Conservation (phyloP, 257 asterid species). For the Plantago elongata region DNA sequence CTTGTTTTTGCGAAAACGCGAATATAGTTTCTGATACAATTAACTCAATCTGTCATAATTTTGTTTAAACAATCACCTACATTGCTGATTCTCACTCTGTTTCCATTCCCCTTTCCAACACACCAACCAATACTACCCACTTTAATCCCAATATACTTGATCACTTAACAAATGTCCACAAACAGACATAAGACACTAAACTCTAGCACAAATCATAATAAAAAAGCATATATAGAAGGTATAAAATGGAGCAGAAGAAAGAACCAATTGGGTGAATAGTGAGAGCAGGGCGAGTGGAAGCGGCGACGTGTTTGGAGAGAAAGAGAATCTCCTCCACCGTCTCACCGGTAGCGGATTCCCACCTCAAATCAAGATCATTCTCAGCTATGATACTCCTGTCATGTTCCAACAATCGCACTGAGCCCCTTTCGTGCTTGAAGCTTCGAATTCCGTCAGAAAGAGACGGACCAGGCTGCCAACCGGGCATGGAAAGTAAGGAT, state of each 20-base stretch:
- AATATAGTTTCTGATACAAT: too few species aligned
- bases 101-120: too few species aligned
- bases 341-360: conserved; percentile 76
- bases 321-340: conserved; percentile 67
- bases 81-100: too few species aligned
- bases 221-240: too few species aligned
- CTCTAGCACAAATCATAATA: too few species aligned
- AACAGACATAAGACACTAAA: too few species aligned
- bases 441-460: conserved; percentile 53
- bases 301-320: conserved; percentile 78
- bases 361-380: conserved; percentile 71
- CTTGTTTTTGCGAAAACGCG: too few species aligned
- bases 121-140: too few species aligned
- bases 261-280: conserved; percentile 82
- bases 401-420: conserved; percentile 59
- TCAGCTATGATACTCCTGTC: conserved; percentile 61
- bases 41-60: too few species aligned
- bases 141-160: too few species aligned
- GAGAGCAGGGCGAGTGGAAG: conserved; percentile 73
- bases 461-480: conserved; percentile 62
- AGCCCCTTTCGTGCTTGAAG: conserved; percentile 43
- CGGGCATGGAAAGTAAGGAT: conserved; percentile 69
- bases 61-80: too few species aligned
- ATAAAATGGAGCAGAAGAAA: background rate
- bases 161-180: too few species aligned